Percentiles rank a stretch among this genome's conserved stretches.
Evolutionary conservation across 176 grass and related monocot species (phyloP).

Genomic region (Rhynchospora breviuscula): DNA sequence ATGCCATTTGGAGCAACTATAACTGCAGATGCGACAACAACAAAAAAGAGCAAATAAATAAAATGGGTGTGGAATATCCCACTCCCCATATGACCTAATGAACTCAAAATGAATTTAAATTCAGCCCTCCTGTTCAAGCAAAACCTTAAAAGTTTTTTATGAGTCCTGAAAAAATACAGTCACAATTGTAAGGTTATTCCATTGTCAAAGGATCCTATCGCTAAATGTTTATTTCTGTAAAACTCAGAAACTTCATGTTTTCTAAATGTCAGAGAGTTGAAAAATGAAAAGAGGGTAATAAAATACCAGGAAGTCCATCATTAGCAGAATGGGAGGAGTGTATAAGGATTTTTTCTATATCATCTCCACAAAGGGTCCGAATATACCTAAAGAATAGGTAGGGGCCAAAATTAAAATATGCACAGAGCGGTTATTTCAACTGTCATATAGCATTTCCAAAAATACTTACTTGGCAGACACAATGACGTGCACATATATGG

Average conservation of each 20-base stretch:
- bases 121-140: background rate
- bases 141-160: background rate
- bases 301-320: slow-evolving; percentile 84
- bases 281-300: slow-evolving; percentile 1
- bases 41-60: slow-evolving; percentile 12
- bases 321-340: slow-evolving; percentile 52
- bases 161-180: background rate
- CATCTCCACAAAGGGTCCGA: slow-evolving; percentile 70
- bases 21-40: slow-evolving; percentile 44
- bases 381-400: slow-evolving; percentile 62
- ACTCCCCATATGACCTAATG: background rate
- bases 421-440: background rate
- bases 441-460: slow-evolving; percentile 9
- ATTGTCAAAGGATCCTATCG: background rate
- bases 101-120: background rate
- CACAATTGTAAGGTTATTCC: background rate
- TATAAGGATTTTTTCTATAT: slow-evolving; percentile 89
- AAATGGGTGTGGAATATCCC: background rate
- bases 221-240: background rate
- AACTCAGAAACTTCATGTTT: background rate
- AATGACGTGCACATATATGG: slow-evolving; percentile 85
- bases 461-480: slow-evolving; percentile 77
- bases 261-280: background rate
- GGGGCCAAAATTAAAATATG: background rate
- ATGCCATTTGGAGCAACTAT: slow-evolving; percentile 96